A percentile compares a stretch with the other conserved stretches of the same genome.
These are phyloP conservation scores for Vaccinium vitisidaea DNA, from an alignment of 148 eudicot genomes.

Conservation along the genomic window DNA sequence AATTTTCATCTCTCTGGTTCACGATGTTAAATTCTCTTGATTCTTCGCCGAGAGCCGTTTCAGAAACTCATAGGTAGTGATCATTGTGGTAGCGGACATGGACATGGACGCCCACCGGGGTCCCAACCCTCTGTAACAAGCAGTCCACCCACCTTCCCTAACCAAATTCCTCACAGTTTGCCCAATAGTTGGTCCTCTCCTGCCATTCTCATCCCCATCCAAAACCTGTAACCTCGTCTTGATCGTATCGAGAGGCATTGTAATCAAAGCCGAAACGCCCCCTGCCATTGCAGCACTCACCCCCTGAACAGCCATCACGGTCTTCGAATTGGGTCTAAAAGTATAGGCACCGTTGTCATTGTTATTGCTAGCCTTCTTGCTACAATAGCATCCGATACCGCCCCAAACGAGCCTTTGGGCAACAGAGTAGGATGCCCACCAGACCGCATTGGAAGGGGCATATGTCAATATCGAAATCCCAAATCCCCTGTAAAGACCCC, in stretches of 20 bases:
- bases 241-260: constrained; percentile 72
- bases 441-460: constrained; percentile 69
- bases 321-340: constrained; percentile 48
- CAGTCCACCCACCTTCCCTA: constrained; percentile 71
- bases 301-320: constrained; percentile 65
- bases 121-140: constrained; percentile 67
- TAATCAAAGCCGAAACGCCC: constrained; percentile 57
- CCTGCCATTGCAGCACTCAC: constrained; percentile 70
- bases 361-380: constrained; percentile 25
- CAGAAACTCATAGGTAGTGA: constrained; percentile 74
- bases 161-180: constrained; percentile 59
- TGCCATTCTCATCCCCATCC: constrained; percentile 51
- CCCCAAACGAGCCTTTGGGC: constrained; percentile 66
- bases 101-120: constrained; percentile 82
- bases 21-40: constrained; percentile 40
- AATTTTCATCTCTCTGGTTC: not conserved
- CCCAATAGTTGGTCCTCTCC: constrained; percentile 46
- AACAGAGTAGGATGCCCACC: constrained; percentile 81
- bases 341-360: constrained; percentile 15
- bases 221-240: constrained; percentile 69
- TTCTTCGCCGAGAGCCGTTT: constrained; percentile 64
- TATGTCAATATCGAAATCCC: constrained; percentile 74
- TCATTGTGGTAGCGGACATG: constrained; percentile 72
- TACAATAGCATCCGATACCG: constrained; percentile 37
- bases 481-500: constrained; percentile 71